A percentile compares a stretch with the other conserved stretches of the same genome.
Conservation (phyloP, 2,329 filamentous ascomycete genomes). For the Saccharata proteae region DNA sequence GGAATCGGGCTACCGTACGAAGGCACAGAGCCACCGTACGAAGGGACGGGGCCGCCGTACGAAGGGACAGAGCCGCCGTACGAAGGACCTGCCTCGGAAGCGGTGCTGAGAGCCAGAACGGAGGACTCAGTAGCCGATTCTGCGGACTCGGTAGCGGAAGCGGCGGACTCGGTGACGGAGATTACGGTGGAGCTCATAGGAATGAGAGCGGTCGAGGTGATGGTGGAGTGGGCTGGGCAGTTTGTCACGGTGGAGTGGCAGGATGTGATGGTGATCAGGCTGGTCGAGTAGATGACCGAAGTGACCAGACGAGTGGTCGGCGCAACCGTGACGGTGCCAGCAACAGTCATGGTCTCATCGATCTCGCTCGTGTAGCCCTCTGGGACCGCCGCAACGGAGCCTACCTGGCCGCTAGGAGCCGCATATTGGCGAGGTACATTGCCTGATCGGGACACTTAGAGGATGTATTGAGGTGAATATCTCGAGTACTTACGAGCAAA, state of each 20-base stretch:
- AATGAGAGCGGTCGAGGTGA: slow-evolving; percentile 2
- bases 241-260: slow-evolving; percentile 4
- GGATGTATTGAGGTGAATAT: not conserved
- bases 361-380: not conserved
- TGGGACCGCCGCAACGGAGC: not conserved
- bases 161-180: slow-evolving; percentile 5
- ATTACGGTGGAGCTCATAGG: slow-evolving; percentile 4
- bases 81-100: not conserved
- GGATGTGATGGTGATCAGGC: slow-evolving; percentile 5
- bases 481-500: slow-evolving; percentile 2
- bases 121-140: not conserved
- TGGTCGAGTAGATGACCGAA: slow-evolving; percentile 4
- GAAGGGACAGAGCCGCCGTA: not conserved
- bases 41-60: slow-evolving; percentile 3
- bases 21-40: not conserved
- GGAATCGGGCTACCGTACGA: not conserved
- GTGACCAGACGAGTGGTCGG: slow-evolving; percentile 1
- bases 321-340: not conserved
- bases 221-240: slow-evolving; percentile 8
- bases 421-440: slow-evolving; percentile 2
- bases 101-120: not conserved
- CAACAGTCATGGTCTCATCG: slow-evolving; percentile 3
- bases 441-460: not conserved
- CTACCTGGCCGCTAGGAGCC: not conserved
- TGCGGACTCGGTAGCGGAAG: not conserved